These are phyloP conservation scores for Astragalus membranaceus DNA, from an alignment of 306 rosid species.

Conservation along the genomic window DNA sequence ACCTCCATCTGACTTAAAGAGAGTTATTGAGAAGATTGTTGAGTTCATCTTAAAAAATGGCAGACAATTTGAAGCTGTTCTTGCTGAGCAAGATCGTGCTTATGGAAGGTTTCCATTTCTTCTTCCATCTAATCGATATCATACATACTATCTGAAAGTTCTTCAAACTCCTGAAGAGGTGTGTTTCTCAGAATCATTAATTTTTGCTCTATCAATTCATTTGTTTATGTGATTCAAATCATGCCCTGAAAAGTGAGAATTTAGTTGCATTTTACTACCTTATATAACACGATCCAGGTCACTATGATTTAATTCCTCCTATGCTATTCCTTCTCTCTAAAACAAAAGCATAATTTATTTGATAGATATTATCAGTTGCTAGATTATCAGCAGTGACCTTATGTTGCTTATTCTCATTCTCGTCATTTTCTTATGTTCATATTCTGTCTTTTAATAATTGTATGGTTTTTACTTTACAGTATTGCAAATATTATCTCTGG, in stretches of 20 bases:
- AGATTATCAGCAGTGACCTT: not conserved
- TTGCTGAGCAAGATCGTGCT: constrained; percentile 67
- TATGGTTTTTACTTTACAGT: not conserved
- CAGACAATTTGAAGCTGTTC: constrained; percentile 65
- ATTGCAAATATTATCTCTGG: not conserved
- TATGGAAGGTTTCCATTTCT: constrained; percentile 86
- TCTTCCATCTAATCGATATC: constrained; percentile 61
- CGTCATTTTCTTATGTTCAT: not conserved
- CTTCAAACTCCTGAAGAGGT: constrained; percentile 65
- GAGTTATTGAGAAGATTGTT: constrained; percentile 69
- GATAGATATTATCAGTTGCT: not conserved
- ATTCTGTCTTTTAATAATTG: not conserved
- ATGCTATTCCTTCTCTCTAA: not conserved
- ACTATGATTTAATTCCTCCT: not conserved
- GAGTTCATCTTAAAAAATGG: constrained; percentile 79
- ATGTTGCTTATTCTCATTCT: not conserved
- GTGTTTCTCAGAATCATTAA: constrained; percentile 18
- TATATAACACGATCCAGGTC: not conserved
- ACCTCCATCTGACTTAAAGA: constrained; percentile 70
- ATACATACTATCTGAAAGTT: constrained; percentile 58
- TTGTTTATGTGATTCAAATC: constrained; percentile 6
- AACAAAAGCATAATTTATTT: not conserved
- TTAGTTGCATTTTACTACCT: not conserved
- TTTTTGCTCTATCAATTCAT: not conserved
- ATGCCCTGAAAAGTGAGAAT: not conserved